A percentile compares a stretch with the other conserved stretches of the same genome.
Conservation (phyloP, 116 monocot species). For the Iris pallida region DNA sequence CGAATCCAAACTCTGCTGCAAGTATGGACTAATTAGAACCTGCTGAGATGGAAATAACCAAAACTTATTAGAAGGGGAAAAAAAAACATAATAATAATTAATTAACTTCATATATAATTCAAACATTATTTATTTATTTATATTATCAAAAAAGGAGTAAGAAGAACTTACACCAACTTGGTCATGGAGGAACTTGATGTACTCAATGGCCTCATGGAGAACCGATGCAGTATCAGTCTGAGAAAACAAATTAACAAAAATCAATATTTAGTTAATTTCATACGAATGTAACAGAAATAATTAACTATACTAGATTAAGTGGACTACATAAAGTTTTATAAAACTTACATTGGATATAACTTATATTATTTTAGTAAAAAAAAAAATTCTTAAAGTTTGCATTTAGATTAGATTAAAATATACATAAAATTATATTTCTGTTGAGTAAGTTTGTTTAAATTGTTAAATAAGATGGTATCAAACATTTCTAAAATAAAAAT, state of each 20-base stretch:
- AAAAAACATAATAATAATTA: neutral
- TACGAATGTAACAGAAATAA: neutral
- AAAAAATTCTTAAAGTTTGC: no score
- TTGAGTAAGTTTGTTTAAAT: no score
- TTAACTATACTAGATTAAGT: no score
- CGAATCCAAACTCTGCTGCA: constrained; percentile 5
- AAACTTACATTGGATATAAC: no score
- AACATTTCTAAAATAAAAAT: no score
- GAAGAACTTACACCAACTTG: constrained; percentile 43
- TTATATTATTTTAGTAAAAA: no score
- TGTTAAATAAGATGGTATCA: no score
- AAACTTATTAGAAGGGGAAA: neutral
- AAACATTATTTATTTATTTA: neutral
- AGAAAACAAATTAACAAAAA: neutral
- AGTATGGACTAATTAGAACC: constrained; percentile 36
- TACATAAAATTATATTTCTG: no score
- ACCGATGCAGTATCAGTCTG: constrained; percentile 63
- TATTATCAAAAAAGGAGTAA: neutral
- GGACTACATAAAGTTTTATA: no score
- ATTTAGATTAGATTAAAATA: no score
- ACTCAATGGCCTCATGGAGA: constrained; percentile 49
- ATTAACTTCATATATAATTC: neutral
- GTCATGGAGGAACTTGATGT: constrained; percentile 54
- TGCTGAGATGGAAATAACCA: neutral
- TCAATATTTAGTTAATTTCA: neutral